Conservation (phyloP, 257 asterid genomes). For the Anisodus acutangulus region DNA sequence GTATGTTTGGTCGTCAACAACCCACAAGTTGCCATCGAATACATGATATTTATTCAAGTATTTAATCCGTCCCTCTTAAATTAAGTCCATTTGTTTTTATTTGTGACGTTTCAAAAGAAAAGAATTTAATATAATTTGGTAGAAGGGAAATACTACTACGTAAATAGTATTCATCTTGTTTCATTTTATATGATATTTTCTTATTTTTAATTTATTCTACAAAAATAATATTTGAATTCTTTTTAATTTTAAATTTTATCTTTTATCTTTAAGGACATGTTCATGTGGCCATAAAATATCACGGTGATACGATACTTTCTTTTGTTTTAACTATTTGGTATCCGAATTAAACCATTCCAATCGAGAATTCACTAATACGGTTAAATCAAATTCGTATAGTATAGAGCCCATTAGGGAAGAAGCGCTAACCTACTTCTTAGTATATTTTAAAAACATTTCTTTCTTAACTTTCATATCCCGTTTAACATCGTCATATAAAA, state of each 20-base stretch:
- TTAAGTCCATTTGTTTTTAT: neutral
- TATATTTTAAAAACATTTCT: neutral
- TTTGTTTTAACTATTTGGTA: neutral
- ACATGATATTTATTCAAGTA: too few relatives aligned
- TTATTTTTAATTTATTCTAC: too few relatives aligned
- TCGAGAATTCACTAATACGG: accelerated
- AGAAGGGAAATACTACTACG: neutral
- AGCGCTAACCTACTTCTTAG: neutral
- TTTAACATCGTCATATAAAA: neutral
- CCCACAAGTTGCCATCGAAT: neutral
- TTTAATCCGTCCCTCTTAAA: neutral
- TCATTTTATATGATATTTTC: too few relatives aligned
- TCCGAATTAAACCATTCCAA: accelerated
- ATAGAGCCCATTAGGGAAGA: neutral
- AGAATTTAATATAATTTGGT: neutral
- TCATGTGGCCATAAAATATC: neutral
- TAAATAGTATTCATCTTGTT: too few relatives aligned
- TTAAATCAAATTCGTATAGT: accelerated
- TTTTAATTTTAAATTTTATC: neutral
- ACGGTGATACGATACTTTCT: neutral
- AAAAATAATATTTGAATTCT: neutral
- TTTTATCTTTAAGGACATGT: neutral
- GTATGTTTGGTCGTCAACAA: too few relatives aligned
- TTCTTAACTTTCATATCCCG: too few relatives aligned
- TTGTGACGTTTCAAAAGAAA: neutral